Evolutionary conservation across 2,329 filamentous ascomycete genomes (phyloP), one percentile per base, ranked within the genome.

Genomic region (Aureobasidium sp.): DNA sequence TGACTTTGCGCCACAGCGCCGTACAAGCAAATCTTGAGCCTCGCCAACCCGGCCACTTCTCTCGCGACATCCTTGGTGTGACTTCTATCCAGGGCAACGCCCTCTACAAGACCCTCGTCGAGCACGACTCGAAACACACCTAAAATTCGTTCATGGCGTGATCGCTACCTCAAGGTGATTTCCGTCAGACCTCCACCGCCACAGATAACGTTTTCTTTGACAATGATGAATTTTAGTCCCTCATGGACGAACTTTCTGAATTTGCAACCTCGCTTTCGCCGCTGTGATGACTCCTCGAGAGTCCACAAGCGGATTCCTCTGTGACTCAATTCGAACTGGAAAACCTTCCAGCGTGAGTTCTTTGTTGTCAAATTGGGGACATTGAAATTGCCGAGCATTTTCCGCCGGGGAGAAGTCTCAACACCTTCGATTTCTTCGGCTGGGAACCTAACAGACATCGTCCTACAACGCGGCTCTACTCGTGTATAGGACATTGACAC

Each of bases 111-210:
- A 70, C 82, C 25, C 74, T 88, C 3, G 85, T 82, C 66, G n/a
- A n/a, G n/a, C n/a, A n/a, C n/a, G n/a, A n/a, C n/a, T n/a, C 80
- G 1, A 76, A 80, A 27, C 88, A 90, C 71, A 81, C 87, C 3
- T 85, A 76, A n/a, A n/a, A n/a, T n/a, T 73, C 86, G 89, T 63
- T 88, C 87, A 17, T 90, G 87, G 87, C 80, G 84, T 65, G 81
- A 85, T 68, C 81, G 82, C 53, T 89, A 81, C 71, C 67, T 84
- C 41, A 88, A 85, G 67, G n/a, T n/a, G 4, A 34, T 62, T 0
- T 31, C 37, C 8, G 2, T 17, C 4, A 49, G 20, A 11, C 41
- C 48, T 14, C 60, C 51, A 27, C 6, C 62, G 22, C 22, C 22
- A 3, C 3, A 25, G 22, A 25, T 25, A 25, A 25, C 22, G 22